Percentiles rank a stretch among this genome's conserved stretches.
phyloP scores from a whole-genome alignment of 1,139 yeast species.

The Kluyveromyces marxianus region DNA sequence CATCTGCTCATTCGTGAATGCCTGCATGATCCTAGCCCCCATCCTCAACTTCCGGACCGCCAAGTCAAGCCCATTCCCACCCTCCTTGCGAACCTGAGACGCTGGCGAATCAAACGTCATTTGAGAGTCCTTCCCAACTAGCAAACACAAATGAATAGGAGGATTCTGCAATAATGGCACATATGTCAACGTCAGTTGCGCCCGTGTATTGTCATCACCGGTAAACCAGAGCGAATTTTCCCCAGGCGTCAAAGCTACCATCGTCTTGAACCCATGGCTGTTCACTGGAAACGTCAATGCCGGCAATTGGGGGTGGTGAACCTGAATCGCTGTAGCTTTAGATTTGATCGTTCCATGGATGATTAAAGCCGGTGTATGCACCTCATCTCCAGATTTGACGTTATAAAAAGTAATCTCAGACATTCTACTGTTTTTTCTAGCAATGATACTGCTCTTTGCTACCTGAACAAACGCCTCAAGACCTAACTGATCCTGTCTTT shows the following conservation, averaged over 20 bases:
- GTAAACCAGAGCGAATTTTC: conserved; percentile 38
- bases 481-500: not conserved
- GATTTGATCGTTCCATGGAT: conserved; percentile 36
- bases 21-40: conserved; percentile 88
- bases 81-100: conserved; percentile 41
- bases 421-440: conserved; percentile 6
- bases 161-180: conserved; percentile 60
- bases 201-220: conserved; percentile 18
- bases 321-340: conserved; percentile 18
- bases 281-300: conserved; percentile 66
- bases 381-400: conserved; percentile 27
- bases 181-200: conserved; percentile 32
- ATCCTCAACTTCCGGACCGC: conserved; percentile 73
- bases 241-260: conserved; percentile 65
- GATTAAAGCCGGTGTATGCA: conserved; percentile 39
- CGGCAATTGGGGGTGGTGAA: conserved; percentile 37
- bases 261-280: conserved; percentile 63
- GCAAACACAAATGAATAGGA: conserved; percentile 71
- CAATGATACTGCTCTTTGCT: not conserved
- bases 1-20: conserved; percentile 92
- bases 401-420: conserved; percentile 24
- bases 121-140: conserved; percentile 73
- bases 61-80: conserved; percentile 62
- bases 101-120: conserved; percentile 66
- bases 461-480: too few relatives aligned